Conservation (phyloP, 148 eudicot species). For the Chenopodium suecicum region DNA sequence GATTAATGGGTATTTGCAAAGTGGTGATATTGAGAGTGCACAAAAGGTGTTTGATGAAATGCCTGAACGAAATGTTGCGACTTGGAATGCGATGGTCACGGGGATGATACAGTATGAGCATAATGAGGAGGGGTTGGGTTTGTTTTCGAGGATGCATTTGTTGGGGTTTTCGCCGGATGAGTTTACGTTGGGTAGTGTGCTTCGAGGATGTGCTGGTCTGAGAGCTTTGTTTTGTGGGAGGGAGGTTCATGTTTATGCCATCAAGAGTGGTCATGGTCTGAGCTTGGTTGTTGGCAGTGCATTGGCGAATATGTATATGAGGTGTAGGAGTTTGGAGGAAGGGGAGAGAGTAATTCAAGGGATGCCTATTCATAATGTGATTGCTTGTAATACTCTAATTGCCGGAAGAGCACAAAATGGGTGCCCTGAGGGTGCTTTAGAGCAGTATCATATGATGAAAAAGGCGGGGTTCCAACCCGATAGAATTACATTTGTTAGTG, state of each 20-base stretch:
- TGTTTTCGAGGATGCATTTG: constrained; percentile 52
- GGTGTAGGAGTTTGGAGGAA: constrained; percentile 56
- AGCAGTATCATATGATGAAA: constrained; percentile 62
- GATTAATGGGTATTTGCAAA: constrained; percentile 60
- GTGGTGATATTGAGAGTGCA: constrained; percentile 54
- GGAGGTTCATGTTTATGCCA: constrained; percentile 62
- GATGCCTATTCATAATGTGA: constrained; percentile 53
- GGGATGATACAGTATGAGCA: constrained; percentile 57
- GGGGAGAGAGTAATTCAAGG: constrained; percentile 58
- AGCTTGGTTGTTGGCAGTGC: constrained; percentile 64
- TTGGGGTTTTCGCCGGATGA: constrained; percentile 66
- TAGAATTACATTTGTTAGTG: constrained; percentile 73
- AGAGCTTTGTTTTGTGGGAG: constrained; percentile 46
- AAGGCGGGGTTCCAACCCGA: constrained; percentile 65
- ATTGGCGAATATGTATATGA: constrained; percentile 87
- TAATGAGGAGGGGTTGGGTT: constrained; percentile 59
- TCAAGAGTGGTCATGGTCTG: constrained; percentile 50
- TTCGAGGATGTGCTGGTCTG: constrained; percentile 84
- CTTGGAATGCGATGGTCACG: constrained; percentile 83
- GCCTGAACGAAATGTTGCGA: constrained; percentile 27
- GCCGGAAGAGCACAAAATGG: constrained; percentile 77
- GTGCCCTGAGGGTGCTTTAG: constrained; percentile 58
- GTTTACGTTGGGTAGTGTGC: constrained; percentile 67
- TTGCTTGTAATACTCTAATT: constrained; percentile 68
- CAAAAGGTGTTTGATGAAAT: constrained; percentile 61